These are phyloP conservation scores for Asterophora parasitica DNA, from an alignment of 768 basidiomycete genomes.

Conservation along the genomic window DNA sequence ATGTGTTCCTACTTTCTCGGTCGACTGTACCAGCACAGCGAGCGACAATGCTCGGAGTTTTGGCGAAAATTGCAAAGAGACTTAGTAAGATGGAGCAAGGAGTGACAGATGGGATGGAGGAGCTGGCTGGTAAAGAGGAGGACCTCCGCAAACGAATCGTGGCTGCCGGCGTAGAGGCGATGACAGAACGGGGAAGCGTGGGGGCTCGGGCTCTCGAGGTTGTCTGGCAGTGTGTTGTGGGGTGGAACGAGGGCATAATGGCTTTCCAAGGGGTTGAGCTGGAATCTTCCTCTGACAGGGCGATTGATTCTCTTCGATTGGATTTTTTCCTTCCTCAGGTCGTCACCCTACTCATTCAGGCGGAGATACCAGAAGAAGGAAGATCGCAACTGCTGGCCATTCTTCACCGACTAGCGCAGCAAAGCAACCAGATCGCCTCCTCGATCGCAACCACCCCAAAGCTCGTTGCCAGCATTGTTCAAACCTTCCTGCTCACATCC, in stretches of 20 bases:
- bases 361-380: constrained; percentile 43
- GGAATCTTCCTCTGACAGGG: constrained; percentile 21
- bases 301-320: constrained; percentile 32
- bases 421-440: constrained; percentile 49
- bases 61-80: constrained; percentile 51
- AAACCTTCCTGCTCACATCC: constrained; percentile 53
- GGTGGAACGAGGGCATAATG: constrained; percentile 45
- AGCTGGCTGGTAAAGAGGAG: constrained; percentile 34
- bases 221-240: constrained; percentile 68
- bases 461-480: constrained; percentile 48
- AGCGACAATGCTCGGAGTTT: constrained; percentile 71
- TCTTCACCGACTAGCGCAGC: constrained; percentile 55
- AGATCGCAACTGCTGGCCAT: constrained; percentile 54
- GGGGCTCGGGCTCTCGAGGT: constrained; percentile 67
- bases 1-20: constrained; percentile 72
- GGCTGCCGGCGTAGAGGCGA: constrained; percentile 60
- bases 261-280: constrained; percentile 47
- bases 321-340: constrained; percentile 47
- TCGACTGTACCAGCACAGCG: constrained; percentile 84
- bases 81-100: constrained; percentile 28
- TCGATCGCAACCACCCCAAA: constrained; percentile 46
- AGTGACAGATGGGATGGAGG: constrained; percentile 30
- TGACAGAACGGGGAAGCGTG: constrained; percentile 60
- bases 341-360: constrained; percentile 32
- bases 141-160: constrained; percentile 59